Evolutionary conservation across 768 basidiomycete genomes (phyloP), one percentile per base, ranked within the genome.

Genomic region (Pisolithus microcarpus): DNA sequence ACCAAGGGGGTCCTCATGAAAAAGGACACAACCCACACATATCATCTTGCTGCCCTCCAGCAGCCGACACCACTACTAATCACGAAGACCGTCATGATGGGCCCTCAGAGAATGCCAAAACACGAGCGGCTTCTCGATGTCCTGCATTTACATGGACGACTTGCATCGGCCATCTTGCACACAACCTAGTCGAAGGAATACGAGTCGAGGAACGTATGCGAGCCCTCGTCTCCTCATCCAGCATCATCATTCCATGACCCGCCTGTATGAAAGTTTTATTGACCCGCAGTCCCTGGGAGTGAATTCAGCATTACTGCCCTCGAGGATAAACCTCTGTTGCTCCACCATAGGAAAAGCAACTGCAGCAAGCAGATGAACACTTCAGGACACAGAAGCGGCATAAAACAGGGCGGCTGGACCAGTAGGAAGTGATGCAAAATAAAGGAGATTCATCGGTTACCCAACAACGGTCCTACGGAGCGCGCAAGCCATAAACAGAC

Each of bases 261-360:
- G 37, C 56, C 63, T 54, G n/a, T 46, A 19, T 48, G 66, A 49
- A 61, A n/a, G 43, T 63, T 42, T 38, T n/a, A 38, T 47, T 19
- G 28, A 43, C 43, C 47, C 18, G 2, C 13, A 30, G 36, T 49
- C 42, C 56, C 56, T 52, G 54, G 30, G 57, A 66, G 58, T 55
- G 64, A 64, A 51, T 53, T 61, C 58, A 52, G 57, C 56, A 52
- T 52, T 53, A 51, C 61, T 65, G 70, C 62, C 65, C 69, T 72
- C 73, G 78, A 80, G 79, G 76, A 72, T 76, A 63, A 78, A 74
- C 76, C 78, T 78, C 77, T 80, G 61, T 75, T 76, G 66, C 58
- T 66, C 63, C 59, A 70, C 75, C 75, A 59, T 37, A 59, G 72
- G 65, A 72, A 58, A 57, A 61, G 53, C 68, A 76, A 76, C 64